These are phyloP conservation scores for Heterobasidion irregulare DNA, from an alignment of 1,284 basidiomycete genomes.

Conservation along the genomic window DNA sequence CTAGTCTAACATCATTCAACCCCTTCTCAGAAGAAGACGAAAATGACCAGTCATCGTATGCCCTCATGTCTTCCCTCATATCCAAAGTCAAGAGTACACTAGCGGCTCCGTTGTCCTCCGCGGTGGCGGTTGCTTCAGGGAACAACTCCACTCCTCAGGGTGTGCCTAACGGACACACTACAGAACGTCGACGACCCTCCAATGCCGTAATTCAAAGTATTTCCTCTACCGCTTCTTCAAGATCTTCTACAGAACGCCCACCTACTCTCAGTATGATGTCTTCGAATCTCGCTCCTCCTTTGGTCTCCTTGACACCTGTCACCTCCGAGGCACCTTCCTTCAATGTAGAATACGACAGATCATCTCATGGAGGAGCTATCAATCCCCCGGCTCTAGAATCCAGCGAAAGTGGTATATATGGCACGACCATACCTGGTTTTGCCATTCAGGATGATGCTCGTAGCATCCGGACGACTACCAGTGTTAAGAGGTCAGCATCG, in stretches of 20 bases:
- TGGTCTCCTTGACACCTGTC: slow-evolving; percentile 76
- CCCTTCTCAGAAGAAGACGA: slow-evolving; percentile 84
- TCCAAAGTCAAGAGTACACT: slow-evolving; percentile 73
- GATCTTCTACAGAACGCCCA: slow-evolving; percentile 43
- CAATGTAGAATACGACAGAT: slow-evolving; percentile 49
- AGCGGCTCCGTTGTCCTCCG: slow-evolving; percentile 50
- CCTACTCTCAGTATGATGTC: slow-evolving; percentile 44
- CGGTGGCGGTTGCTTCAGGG: slow-evolving; percentile 24
- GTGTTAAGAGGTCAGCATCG: slow-evolving; percentile 66
- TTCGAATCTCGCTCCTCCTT: slow-evolving; percentile 62
- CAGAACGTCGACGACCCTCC: slow-evolving; percentile 51
- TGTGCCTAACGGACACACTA: slow-evolving; percentile 16
- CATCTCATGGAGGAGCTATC: slow-evolving; percentile 40
- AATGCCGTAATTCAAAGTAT: slow-evolving; percentile 33
- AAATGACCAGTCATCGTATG: slow-evolving; percentile 75
- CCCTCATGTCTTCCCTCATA: slow-evolving; percentile 67
- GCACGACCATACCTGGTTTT: slow-evolving; percentile 75
- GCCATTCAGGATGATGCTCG: slow-evolving; percentile 77
- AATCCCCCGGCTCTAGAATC: slow-evolving; percentile 44
- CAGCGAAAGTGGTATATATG: slow-evolving; percentile 50
- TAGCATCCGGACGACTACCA: slow-evolving; percentile 66
- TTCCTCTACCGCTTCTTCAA: slow-evolving; percentile 36
- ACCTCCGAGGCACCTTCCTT: slow-evolving; percentile 67
- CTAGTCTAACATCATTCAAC: slow-evolving; percentile 72
- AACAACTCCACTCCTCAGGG: slow-evolving; percentile 20